A percentile compares a stretch with the other conserved stretches of the same genome.
Conservation (phyloP, 805 yeast species). For the Yarrowia yakushimensis region DNA sequence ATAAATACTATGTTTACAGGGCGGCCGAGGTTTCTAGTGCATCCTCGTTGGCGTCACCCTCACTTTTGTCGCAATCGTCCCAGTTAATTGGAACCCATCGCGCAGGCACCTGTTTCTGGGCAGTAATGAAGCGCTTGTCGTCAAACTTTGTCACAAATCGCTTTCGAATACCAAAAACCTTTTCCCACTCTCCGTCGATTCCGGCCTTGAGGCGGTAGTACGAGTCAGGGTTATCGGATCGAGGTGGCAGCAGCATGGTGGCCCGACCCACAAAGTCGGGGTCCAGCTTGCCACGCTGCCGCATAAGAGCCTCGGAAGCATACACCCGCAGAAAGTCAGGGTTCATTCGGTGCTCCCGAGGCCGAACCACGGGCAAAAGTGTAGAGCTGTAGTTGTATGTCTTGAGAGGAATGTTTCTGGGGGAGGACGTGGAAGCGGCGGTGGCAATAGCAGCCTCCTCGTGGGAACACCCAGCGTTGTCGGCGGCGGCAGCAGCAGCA, state of each 20-base stretch:
- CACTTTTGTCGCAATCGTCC: constrained; percentile 5
- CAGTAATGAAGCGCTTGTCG: constrained; percentile 4
- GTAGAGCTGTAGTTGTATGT: constrained; percentile 37
- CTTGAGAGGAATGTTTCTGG: constrained; percentile 29
- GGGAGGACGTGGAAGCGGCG: neutral
- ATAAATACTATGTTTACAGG: constrained; percentile 16
- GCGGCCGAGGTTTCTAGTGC: neutral
- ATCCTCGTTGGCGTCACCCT: neutral
- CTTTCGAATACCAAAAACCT: constrained; percentile 32
- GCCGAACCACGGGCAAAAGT: constrained; percentile 33
- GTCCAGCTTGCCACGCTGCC: constrained; percentile 37
- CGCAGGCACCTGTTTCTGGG: constrained; percentile 16
- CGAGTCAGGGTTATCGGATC: constrained; percentile 27
- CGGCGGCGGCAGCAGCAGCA: constrained; percentile 5
- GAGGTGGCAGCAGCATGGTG: constrained; percentile 36
- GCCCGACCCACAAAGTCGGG: constrained; percentile 37
- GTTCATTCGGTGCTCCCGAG: constrained; percentile 38
- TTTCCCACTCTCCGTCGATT: constrained; percentile 29
- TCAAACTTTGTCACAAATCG: constrained; percentile 29
- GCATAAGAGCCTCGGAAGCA: constrained; percentile 39
- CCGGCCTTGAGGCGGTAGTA: constrained; percentile 22
- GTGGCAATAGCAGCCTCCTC: neutral
- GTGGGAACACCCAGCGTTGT: neutral
- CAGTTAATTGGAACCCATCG: constrained; percentile 4
- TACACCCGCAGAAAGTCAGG: constrained; percentile 37